Evolutionary conservation across 495 filamentous ascomycete species (phyloP).

Genomic region (Staphylotrichum longicolle): DNA sequence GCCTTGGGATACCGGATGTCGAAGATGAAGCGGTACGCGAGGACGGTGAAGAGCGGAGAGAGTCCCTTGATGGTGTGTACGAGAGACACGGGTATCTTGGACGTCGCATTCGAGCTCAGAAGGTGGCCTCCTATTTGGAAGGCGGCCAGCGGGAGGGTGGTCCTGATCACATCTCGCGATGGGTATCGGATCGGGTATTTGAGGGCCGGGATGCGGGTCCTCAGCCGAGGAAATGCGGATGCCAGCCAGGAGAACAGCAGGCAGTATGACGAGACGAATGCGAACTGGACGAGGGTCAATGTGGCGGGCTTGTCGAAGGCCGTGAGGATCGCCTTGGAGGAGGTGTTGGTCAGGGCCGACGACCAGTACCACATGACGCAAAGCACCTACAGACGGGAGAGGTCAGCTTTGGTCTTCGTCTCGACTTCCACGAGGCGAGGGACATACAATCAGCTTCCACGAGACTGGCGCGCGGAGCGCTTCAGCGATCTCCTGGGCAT

Average conservation of each 20-base stretch:
- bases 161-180: conserved; percentile 75
- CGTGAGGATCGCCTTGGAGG: conserved; percentile 95
- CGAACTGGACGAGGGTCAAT: conserved; percentile 92
- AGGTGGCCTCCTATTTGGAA: conserved; percentile 96
- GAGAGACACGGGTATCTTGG: conserved; percentile 90
- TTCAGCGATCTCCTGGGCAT: conserved; percentile 89
- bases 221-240: conserved; percentile 63
- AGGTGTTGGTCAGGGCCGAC: conserved; percentile 93
- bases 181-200: conserved; percentile 79
- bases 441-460: conserved; percentile 55
- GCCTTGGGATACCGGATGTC: conserved; percentile 80
- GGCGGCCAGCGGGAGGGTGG: conserved; percentile 81
- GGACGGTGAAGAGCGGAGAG: conserved; percentile 90
- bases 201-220: conserved; percentile 69
- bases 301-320: conserved; percentile 90
- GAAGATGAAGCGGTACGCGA: conserved; percentile 88
- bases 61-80: conserved; percentile 99
- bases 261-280: conserved; percentile 87
- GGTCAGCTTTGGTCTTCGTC: conserved; percentile 19
- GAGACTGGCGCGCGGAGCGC: conserved; percentile 89
- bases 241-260: conserved; percentile 72
- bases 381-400: conserved; percentile 55
- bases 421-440: conserved; percentile 1
- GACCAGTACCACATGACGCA: conserved; percentile 91
- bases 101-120: conserved; percentile 85